Conservation (phyloP, 441 rosid genomes). For the Isatis lusitanica region DNA sequence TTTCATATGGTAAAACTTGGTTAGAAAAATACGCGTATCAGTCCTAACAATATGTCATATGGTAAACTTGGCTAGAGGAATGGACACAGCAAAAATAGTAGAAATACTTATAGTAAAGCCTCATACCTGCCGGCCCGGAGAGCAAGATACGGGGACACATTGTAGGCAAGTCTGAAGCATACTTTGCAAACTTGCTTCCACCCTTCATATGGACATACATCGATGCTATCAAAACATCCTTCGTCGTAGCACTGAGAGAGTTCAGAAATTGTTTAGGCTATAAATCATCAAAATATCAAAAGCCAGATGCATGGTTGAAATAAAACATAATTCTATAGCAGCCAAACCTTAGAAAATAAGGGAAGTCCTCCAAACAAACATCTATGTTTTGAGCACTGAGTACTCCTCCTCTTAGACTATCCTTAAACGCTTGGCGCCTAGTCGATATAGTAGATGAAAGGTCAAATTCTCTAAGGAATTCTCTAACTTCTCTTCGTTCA, state of each 20-base stretch:
- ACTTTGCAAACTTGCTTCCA: constrained; percentile 65
- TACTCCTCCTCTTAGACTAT: constrained; percentile 69
- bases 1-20: constrained; percentile 11
- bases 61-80: constrained; percentile 5
- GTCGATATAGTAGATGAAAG: constrained; percentile 51
- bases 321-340: constrained; percentile 6
- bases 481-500: constrained; percentile 56
- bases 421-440: constrained; percentile 72
- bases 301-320: not conserved
- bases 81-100: not conserved
- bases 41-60: not conserved
- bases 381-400: constrained; percentile 65
- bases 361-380: constrained; percentile 78
- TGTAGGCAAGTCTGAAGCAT: constrained; percentile 73
- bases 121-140: constrained; percentile 95
- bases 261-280: constrained; percentile 17
- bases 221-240: constrained; percentile 78
- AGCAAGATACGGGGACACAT: constrained; percentile 83
- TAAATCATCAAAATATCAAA: constrained; percentile 15
- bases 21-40: not conserved
- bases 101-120: constrained; percentile 10
- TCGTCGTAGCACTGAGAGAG: constrained; percentile 78
- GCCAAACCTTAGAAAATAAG: constrained; percentile 84
- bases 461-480: constrained; percentile 57
- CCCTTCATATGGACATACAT: constrained; percentile 85